Evolutionary conservation across 129 eudicot genomes (phyloP).

Genomic region (Chrysanthemum makinoi): DNA sequence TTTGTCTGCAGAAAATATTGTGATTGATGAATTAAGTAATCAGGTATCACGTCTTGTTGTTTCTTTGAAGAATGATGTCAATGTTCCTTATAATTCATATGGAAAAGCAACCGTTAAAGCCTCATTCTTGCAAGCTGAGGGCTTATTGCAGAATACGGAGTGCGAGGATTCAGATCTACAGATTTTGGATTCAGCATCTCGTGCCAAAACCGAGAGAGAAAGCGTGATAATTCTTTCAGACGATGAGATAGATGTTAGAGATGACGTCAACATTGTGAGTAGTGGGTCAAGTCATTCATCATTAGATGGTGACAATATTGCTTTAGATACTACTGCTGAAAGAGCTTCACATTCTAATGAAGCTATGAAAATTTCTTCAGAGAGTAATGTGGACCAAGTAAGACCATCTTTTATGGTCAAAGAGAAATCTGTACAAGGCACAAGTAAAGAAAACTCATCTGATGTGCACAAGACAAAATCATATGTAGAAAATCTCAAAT

Average conservation of each 20-base stretch:
- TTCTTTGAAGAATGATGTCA: slow-evolving; percentile 44
- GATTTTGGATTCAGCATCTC: slow-evolving; percentile 34
- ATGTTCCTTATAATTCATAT: slow-evolving; percentile 18
- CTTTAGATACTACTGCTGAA: slow-evolving; percentile 19
- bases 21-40: slow-evolving; percentile 52
- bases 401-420: slow-evolving; percentile 26
- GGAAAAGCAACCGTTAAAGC: slow-evolving; percentile 31
- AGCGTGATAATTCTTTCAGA: slow-evolving; percentile 63
- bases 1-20: slow-evolving; percentile 54
- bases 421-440: slow-evolving; percentile 34
- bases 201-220: slow-evolving; percentile 30
- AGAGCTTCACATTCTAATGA: slow-evolving; percentile 24
- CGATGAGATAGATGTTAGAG: slow-evolving; percentile 59
- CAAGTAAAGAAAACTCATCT: slow-evolving; percentile 27
- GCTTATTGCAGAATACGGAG: slow-evolving; percentile 19
- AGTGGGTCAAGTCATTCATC: slow-evolving; percentile 25
- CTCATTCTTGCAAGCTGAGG: slow-evolving; percentile 26
- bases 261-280: slow-evolving; percentile 22
- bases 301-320: slow-evolving; percentile 25
- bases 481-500: slow-evolving; percentile 27
- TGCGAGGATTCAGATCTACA: slow-evolving; percentile 33
- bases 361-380: slow-evolving; percentile 18
- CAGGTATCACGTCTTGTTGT: slow-evolving; percentile 62
- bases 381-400: slow-evolving; percentile 21
- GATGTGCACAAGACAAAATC: slow-evolving; percentile 26